Conservation (phyloP, 2,329 filamentous ascomycete genomes). For the Trichoderma brevicompactum region DNA sequence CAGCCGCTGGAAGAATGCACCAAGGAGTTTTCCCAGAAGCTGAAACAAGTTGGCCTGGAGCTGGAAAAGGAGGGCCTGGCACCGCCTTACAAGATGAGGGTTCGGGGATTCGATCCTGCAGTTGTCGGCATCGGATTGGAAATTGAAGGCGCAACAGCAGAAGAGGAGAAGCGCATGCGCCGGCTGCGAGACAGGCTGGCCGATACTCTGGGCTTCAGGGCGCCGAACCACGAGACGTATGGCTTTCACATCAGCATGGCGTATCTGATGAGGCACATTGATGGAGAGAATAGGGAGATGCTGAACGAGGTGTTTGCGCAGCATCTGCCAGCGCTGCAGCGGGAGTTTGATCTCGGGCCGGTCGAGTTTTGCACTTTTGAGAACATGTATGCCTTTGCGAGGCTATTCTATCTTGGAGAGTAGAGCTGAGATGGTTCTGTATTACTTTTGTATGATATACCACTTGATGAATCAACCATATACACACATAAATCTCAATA, state of each 20-base stretch:
- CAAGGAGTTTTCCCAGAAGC: constrained; percentile 24
- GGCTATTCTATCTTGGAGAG: constrained; percentile 33
- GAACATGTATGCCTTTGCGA: constrained; percentile 33
- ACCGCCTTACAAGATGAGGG: constrained; percentile 32
- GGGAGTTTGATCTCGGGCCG: constrained; percentile 34
- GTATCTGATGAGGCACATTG: constrained; percentile 33
- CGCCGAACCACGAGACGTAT: constrained; percentile 35
- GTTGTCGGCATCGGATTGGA: constrained; percentile 31
- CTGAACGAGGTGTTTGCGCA: constrained; percentile 30
- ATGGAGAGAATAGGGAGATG: constrained; percentile 30
- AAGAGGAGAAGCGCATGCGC: constrained; percentile 34
- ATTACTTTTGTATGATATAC: too few relatives aligned
- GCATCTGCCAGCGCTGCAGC: constrained; percentile 28
- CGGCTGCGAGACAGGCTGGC: constrained; percentile 33
- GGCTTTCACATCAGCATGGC: constrained; percentile 35
- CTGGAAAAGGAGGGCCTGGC: constrained; percentile 30
- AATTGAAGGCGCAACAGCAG: constrained; percentile 32
- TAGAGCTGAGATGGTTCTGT: neutral
- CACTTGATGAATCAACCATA: neutral
- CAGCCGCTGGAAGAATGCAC: constrained; percentile 30
- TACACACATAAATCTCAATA: neutral
- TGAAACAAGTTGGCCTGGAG: constrained; percentile 26
- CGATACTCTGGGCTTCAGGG: constrained; percentile 31
- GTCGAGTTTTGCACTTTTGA: constrained; percentile 36
- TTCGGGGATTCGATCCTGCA: constrained; percentile 16